Percentiles rank a stretch among this genome's conserved stretches.
These are phyloP conservation scores for Sorghum bicolor DNA, from an alignment of 176 grass and related monocot genomes.

Conservation along the genomic window Sorghum_bicolor_NCBIv3 NC_012870.2:12384001-12384500, in stretches of 20 bases:
- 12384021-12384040: not conserved
- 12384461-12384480: constrained; percentile 14
- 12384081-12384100: not conserved
- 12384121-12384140: not conserved
- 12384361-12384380: not conserved
- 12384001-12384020: not conserved
- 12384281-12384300: not conserved
- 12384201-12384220: not conserved
- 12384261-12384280: not conserved
- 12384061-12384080: not conserved
- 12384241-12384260: not conserved
- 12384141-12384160: not conserved
- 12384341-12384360: not conserved
- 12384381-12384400: not conserved
- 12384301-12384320: not conserved
- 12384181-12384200: not conserved
- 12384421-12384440: not conserved
- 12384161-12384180: not conserved
- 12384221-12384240: not conserved
- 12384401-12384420: constrained; percentile 13
- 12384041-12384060: not conserved
- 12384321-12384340: not conserved
- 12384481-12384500: constrained; percentile 8
- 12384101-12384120: not conserved
- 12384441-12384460: not conserved